Conservation (phyloP, 495 filamentous ascomycete species). For the Penicillium manginii region DNA sequence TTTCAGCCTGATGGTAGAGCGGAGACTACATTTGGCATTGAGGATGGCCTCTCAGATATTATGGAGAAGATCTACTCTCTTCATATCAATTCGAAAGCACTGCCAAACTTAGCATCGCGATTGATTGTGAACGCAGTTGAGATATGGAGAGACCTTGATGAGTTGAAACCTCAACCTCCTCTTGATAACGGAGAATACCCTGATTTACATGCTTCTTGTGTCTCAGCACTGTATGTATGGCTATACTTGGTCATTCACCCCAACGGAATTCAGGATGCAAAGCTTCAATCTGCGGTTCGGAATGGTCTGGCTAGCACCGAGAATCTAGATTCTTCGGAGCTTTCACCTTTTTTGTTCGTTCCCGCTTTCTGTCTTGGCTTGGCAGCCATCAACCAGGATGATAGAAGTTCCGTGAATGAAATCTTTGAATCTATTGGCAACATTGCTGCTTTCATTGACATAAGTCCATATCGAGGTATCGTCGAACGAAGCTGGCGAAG, state of each 20-base stretch:
- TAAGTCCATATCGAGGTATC: slow-evolving; percentile 4
- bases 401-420: slow-evolving; percentile 6
- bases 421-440: slow-evolving; percentile 3
- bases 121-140: slow-evolving; percentile 4
- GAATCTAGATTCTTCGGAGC: neutral
- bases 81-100: neutral
- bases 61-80: slow-evolving; percentile 11
- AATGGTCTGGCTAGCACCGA: slow-evolving; percentile 6
- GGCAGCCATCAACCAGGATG: slow-evolving; percentile 1
- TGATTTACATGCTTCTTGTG: slow-evolving; percentile 9
- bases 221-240: slow-evolving; percentile 8
- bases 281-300: slow-evolving; percentile 5
- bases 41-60: slow-evolving; percentile 3
- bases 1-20: neutral
- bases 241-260: slow-evolving; percentile 12
- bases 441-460: slow-evolving; percentile 3
- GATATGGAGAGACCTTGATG: slow-evolving; percentile 10
- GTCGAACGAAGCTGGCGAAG: slow-evolving; percentile 7
- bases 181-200: slow-evolving; percentile 1
- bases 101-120: neutral
- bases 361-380: slow-evolving; percentile 12
- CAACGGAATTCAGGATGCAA: slow-evolving; percentile 6
- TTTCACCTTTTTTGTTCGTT: slow-evolving; percentile 6
- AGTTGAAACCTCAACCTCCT: neutral
- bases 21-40: neutral